phyloP scores from a whole-genome alignment of 257 asterid genomes.

The Ligustrum vulgare region DNA sequence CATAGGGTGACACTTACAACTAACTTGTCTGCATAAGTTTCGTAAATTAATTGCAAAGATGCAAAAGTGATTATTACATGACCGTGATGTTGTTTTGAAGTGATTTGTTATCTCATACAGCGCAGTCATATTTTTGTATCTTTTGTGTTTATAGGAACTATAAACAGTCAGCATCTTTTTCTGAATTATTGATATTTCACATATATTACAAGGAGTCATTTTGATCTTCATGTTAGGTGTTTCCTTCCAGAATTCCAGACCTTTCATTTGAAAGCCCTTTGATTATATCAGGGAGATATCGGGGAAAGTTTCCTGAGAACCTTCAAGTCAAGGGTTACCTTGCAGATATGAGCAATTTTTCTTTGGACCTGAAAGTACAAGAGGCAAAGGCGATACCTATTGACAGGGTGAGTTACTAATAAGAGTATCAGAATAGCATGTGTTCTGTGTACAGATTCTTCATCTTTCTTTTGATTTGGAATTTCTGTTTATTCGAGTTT shows the following conservation, averaged over 20 bases:
- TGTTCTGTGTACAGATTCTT: not conserved
- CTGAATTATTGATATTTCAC: slow-evolving; percentile 13
- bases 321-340: slow-evolving; percentile 58
- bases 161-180: not conserved
- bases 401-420: slow-evolving; percentile 53
- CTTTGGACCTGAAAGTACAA: slow-evolving; percentile 59
- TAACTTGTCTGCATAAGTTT: not conserved
- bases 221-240: slow-evolving; percentile 55
- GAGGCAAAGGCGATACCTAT: slow-evolving; percentile 66
- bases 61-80: not conserved
- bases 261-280: slow-evolving; percentile 74
- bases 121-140: not conserved
- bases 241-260: slow-evolving; percentile 80
- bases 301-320: slow-evolving; percentile 67
- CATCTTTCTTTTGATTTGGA: not conserved
- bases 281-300: slow-evolving; percentile 84
- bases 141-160: slow-evolving; percentile 1
- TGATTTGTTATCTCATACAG: not conserved
- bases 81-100: slow-evolving; percentile 1
- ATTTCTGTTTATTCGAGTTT: not conserved
- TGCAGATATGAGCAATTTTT: slow-evolving; percentile 55
- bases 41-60: slow-evolving; percentile 9
- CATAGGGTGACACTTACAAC: not conserved
- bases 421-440: slow-evolving; percentile 3
- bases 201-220: slow-evolving; percentile 23